These are phyloP conservation scores for Leccinum subgranulosum DNA, from an alignment of 768 basidiomycete species.

Conservation along the genomic window DNA sequence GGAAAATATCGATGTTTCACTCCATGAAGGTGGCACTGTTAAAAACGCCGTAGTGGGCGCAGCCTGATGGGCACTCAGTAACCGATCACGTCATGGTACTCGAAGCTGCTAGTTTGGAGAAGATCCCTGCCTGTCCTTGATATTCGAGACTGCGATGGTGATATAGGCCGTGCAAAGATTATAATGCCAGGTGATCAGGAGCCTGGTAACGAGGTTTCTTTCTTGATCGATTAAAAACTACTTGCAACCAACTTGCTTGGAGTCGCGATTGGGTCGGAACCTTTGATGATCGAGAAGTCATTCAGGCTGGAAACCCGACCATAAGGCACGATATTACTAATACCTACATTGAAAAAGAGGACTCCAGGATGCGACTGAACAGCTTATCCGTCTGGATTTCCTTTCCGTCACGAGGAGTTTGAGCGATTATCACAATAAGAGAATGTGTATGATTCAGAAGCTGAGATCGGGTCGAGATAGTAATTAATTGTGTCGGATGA, in stretches of 20 bases:
- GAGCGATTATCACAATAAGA: not conserved
- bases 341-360: not conserved
- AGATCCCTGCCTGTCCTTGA: no score
- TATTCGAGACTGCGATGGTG: no score
- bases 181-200: no score
- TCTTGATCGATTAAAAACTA: not conserved
- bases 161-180: no score
- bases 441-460: no score
- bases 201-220: not conserved
- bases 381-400: not conserved
- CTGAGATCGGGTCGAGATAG: no score
- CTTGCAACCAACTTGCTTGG: not conserved
- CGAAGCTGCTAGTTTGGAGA: no score
- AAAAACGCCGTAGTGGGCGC: no score
- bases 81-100: no score
- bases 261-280: not conserved
- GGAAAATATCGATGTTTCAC: no score
- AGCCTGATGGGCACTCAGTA: no score
- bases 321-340: not conserved
- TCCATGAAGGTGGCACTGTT: no score
- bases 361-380: not conserved
- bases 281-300: not conserved
- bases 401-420: not conserved
- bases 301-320: not conserved
- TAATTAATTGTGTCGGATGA: not conserved